Evolutionary conservation across 2,329 filamentous ascomycete genomes (phyloP).

Genomic region (Aspergillus jensenii): DNA sequence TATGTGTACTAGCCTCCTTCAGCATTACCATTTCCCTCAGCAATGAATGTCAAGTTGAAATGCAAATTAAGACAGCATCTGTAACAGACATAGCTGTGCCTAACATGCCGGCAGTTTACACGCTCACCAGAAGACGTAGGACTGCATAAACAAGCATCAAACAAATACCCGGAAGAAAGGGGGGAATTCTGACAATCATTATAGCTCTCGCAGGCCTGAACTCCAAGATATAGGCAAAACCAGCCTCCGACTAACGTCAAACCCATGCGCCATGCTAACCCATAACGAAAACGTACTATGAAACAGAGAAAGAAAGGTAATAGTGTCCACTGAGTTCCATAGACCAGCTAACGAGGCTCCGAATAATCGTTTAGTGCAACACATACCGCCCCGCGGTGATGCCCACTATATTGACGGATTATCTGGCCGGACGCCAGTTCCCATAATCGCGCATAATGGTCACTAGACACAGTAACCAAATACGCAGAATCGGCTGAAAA

Average conservation of each 20-base stretch:
- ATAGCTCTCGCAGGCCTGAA: slow-evolving; percentile 8
- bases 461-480: slow-evolving; percentile 86
- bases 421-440: slow-evolving; percentile 83
- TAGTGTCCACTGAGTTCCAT: no score
- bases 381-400: slow-evolving; percentile 87
- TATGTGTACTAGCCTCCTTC: not conserved
- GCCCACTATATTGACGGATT: slow-evolving; percentile 92
- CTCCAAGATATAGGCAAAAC: slow-evolving; percentile 14
- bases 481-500: slow-evolving; percentile 94
- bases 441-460: slow-evolving; percentile 91
- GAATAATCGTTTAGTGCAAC: slow-evolving; percentile 87
- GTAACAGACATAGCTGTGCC: not conserved
- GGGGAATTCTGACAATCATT: not conserved
- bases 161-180: not conserved
- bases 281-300: slow-evolving; percentile 12
- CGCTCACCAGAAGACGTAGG: not conserved
- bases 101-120: not conserved
- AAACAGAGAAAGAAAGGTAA: slow-evolving; percentile 5
- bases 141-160: not conserved
- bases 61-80: not conserved
- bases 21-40: not conserved
- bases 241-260: slow-evolving; percentile 6
- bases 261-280: slow-evolving; percentile 27
- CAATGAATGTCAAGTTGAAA: not conserved
- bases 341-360: slow-evolving; percentile 37